These are phyloP conservation scores for Verticillium tricorpus DNA, from an alignment of 2,329 filamentous ascomycete species.

Conservation along the genomic window DNA sequence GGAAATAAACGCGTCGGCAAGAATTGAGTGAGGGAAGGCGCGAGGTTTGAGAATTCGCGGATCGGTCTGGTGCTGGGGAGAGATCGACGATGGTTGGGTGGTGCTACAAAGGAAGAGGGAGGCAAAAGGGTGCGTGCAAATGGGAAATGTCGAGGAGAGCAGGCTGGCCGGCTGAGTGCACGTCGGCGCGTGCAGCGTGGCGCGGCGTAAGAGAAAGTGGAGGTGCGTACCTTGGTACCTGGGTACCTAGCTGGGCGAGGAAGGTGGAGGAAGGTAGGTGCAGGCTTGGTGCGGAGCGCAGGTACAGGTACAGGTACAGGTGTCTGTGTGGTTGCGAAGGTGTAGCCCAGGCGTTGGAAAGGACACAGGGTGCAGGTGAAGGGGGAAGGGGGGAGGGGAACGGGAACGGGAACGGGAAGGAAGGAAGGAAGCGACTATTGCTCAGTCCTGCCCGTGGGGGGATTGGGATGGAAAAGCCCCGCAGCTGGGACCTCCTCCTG, in stretches of 20 bases:
- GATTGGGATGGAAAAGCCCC: not conserved
- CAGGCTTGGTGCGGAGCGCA: too few relatives aligned
- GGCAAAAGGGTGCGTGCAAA: not conserved
- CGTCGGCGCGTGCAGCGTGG: not conserved
- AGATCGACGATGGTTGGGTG: slow-evolving; percentile 5
- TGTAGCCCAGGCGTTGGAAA: not conserved
- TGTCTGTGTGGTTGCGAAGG: not conserved
- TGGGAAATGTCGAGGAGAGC: not conserved
- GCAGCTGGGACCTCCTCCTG: not conserved
- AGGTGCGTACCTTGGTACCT: not conserved
- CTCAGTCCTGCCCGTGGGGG: not conserved
- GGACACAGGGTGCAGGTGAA: not conserved
- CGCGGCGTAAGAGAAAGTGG: not conserved
- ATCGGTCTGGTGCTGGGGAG: slow-evolving; percentile 5
- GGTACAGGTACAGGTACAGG: not conserved
- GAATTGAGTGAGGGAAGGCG: not conserved
- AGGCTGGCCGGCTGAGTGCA: not conserved
- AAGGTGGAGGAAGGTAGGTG: not conserved
- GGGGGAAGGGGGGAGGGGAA: slow-evolving; percentile 1
- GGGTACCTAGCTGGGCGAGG: not conserved
- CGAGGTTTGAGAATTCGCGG: slow-evolving; percentile 8
- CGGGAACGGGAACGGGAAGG: slow-evolving; percentile 6
- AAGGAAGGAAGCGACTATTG: not conserved
- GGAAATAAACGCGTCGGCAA: not conserved
- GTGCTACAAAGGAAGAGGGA: not conserved